Conservation (phyloP, 805 yeast species). For the Schwanniomyces sp. region DNA sequence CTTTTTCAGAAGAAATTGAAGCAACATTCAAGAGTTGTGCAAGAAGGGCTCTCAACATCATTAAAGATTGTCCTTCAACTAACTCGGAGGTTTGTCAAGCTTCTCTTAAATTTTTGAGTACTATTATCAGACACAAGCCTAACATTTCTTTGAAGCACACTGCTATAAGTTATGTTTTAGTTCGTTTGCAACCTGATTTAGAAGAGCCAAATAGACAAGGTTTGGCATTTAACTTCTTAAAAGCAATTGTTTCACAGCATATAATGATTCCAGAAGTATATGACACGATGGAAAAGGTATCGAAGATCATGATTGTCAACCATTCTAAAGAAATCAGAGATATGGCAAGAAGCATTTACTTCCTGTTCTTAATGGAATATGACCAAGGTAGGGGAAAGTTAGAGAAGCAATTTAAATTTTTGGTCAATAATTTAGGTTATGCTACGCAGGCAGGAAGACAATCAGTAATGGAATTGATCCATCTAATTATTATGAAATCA, state of each 20-base stretch:
- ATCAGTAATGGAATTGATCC: slow-evolving; percentile 86
- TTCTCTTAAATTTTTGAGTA: slow-evolving; percentile 69
- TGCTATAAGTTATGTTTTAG: slow-evolving; percentile 71
- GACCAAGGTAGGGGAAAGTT: slow-evolving; percentile 88
- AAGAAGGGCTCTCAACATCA: slow-evolving; percentile 56
- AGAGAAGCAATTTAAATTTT: slow-evolving; percentile 76
- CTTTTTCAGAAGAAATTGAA: slow-evolving; percentile 56
- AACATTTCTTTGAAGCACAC: slow-evolving; percentile 65
- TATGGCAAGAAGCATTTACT: slow-evolving; percentile 78
- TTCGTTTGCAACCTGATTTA: slow-evolving; percentile 77
- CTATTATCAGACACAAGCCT: slow-evolving; percentile 67
- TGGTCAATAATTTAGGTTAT: slow-evolving; percentile 79
- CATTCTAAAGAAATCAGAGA: slow-evolving; percentile 81
- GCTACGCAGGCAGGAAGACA: slow-evolving; percentile 85
- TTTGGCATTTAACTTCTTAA: slow-evolving; percentile 79
- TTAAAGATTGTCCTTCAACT: slow-evolving; percentile 77
- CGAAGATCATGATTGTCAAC: slow-evolving; percentile 85
- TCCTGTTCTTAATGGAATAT: slow-evolving; percentile 86
- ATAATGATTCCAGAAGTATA: slow-evolving; percentile 84
- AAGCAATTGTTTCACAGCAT: slow-evolving; percentile 72
- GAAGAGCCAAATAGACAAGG: slow-evolving; percentile 90
- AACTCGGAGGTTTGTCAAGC: slow-evolving; percentile 79
- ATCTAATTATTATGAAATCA: slow-evolving; percentile 65
- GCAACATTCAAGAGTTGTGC: slow-evolving; percentile 58
- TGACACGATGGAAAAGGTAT: slow-evolving; percentile 78